Conservation (phyloP, 352 stramenopile genomes). For the Albugo candida region DNA sequence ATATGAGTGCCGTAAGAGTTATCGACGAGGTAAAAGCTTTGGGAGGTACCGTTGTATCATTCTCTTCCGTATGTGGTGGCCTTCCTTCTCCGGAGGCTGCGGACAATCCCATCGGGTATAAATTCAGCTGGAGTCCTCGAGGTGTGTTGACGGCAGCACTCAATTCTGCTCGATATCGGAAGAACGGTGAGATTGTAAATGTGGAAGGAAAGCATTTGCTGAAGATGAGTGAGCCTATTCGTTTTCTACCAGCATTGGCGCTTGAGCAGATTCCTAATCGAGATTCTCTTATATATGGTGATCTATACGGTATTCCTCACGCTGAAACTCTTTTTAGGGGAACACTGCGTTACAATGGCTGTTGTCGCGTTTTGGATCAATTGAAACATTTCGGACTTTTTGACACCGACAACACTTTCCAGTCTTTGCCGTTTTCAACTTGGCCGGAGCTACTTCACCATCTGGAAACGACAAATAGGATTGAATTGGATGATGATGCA, state of each 20-base stretch:
- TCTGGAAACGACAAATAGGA: conserved; percentile 17
- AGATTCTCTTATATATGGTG: conserved; percentile 81
- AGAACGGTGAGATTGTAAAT: conserved; percentile 67
- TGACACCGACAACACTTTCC: conserved; percentile 27
- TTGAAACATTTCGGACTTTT: conserved; percentile 83
- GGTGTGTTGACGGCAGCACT: conserved; percentile 85
- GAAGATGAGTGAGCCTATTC: conserved; percentile 53
- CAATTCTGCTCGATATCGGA: conserved; percentile 81
- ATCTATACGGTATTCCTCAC: conserved; percentile 89
- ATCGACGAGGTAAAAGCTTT: conserved; percentile 88
- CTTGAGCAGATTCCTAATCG: conserved; percentile 92
- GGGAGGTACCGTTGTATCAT: conserved; percentile 77
- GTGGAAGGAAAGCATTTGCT: conserved; percentile 78
- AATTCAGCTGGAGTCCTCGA: conserved; percentile 93
- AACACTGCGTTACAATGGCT: conserved; percentile 88
- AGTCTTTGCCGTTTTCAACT: conserved; percentile 19
- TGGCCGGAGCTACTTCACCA: conserved; percentile 75
- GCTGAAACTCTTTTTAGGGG: conserved; percentile 85
- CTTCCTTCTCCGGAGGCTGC: conserved; percentile 86
- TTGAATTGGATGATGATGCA: conserved; percentile 25
- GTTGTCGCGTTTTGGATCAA: conserved; percentile 80
- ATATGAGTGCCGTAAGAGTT: conserved; percentile 94
- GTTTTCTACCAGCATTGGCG: conserved; percentile 81
- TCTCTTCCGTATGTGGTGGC: conserved; percentile 89
- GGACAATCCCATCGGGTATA: conserved; percentile 92